Conservation (phyloP, 306 rosid species). For the Lathyrus oleraceus region DNA sequence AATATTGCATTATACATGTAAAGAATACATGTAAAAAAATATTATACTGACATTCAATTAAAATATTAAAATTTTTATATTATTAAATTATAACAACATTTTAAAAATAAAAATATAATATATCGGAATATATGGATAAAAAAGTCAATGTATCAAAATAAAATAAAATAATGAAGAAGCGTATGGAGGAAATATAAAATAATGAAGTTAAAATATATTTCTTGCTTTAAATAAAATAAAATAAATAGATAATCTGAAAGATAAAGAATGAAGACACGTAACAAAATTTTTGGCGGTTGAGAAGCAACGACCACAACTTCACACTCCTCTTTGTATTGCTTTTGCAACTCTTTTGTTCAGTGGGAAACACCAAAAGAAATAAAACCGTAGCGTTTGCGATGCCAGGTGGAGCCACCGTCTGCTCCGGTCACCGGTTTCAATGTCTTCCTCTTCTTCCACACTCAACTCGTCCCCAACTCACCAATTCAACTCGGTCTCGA, state of each 20-base stretch:
- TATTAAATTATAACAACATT: too few relatives aligned
- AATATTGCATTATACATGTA: too few relatives aligned
- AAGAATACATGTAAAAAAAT: too few relatives aligned
- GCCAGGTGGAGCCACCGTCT: slow-evolving; percentile 39
- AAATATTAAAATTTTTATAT: too few relatives aligned
- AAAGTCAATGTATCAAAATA: too few relatives aligned
- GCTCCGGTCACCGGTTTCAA: slow-evolving; percentile 39
- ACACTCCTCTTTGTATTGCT: neutral
- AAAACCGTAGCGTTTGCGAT: neutral
- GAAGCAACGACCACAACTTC: slow-evolving; percentile 23
- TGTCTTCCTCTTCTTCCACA: slow-evolving; percentile 8
- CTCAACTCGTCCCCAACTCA: slow-evolving; percentile 40
- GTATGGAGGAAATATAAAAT: too few relatives aligned
- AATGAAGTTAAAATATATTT: neutral
- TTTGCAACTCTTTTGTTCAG: neutral
- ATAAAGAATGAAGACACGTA: slow-evolving; percentile 28
- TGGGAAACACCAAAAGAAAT: neutral
- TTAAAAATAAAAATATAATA: too few relatives aligned
- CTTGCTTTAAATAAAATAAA: neutral
- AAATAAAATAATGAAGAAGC: too few relatives aligned
- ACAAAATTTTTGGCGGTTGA: slow-evolving; percentile 45
- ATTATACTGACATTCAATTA: too few relatives aligned
- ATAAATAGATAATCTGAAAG: neutral
- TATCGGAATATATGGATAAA: too few relatives aligned
- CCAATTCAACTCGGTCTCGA: slow-evolving; percentile 21